Percentiles rank a stretch among this genome's conserved stretches.
These are phyloP conservation scores for Ascochyta viciae-villosae DNA, from an alignment of 2,329 filamentous ascomycete species.

Conservation along the genomic window DNA sequence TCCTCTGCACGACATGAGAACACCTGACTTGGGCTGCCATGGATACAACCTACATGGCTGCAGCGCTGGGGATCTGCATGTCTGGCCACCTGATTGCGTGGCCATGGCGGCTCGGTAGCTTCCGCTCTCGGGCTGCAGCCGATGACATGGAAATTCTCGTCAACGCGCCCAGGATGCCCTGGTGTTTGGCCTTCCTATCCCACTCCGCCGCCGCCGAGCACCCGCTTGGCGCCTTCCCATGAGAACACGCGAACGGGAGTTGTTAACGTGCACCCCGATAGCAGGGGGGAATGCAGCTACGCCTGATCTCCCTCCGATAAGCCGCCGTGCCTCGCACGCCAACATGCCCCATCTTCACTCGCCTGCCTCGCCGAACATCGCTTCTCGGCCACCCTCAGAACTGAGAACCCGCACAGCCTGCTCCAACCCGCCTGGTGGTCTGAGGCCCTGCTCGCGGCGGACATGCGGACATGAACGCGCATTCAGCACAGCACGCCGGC, in stretches of 20 bases:
- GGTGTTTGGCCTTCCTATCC: background rate
- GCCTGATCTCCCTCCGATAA: constrained; percentile 10
- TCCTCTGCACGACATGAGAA: constrained; percentile 12
- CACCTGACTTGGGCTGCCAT: background rate
- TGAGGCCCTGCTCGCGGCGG: constrained; percentile 2
- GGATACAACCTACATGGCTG: background rate
- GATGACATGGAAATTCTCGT: constrained; percentile 18
- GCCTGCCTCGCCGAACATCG: background rate
- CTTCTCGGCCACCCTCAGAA: background rate
- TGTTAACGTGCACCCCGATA: too few relatives aligned
- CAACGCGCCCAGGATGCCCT: background rate
- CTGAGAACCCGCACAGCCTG: background rate
- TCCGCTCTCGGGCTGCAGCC: constrained; percentile 31
- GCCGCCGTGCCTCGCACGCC: constrained; percentile 1
- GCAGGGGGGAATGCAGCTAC: background rate
- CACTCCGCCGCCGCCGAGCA: constrained; percentile 12
- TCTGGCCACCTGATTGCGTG: constrained; percentile 32
- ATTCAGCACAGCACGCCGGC: constrained; percentile 2
- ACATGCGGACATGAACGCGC: constrained; percentile 7
- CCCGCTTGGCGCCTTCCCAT: constrained; percentile 9
- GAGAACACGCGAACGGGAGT: background rate
- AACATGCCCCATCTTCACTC: background rate
- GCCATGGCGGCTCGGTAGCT: constrained; percentile 33
- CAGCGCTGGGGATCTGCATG: constrained; percentile 23
- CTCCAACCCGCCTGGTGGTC: background rate